Conservation (phyloP, 2,329 filamentous ascomycete species). For the Gliomastix tumulicola region DNA sequence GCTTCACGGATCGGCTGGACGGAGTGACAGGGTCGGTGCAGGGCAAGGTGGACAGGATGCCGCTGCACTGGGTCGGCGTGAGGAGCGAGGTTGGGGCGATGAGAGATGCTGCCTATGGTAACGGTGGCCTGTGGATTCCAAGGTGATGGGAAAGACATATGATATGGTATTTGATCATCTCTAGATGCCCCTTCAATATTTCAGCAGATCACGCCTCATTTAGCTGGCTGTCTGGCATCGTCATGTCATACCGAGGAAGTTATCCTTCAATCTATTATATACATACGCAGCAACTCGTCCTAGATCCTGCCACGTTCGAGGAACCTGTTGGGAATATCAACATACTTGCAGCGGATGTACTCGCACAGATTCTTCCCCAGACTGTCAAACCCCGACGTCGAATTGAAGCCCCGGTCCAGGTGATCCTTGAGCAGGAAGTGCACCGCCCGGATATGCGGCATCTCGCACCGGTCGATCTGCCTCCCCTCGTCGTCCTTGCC, state of each 20-base stretch:
- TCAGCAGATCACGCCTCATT: too few relatives aligned
- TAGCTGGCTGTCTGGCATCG: too few relatives aligned
- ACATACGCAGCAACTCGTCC: too few relatives aligned
- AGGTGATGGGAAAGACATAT: conserved; percentile 9
- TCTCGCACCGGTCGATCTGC: conserved; percentile 34
- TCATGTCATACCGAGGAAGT: too few relatives aligned
- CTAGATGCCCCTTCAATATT: background rate
- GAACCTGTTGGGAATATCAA: conserved; percentile 17
- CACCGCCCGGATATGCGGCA: conserved; percentile 23
- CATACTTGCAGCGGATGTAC: conserved; percentile 17
- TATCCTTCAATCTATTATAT: too few relatives aligned
- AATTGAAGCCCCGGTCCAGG: conserved; percentile 29
- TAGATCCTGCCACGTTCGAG: conserved; percentile 15
- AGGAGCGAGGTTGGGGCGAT: conserved; percentile 38
- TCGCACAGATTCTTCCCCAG: conserved; percentile 20
- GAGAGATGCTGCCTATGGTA: conserved; percentile 41
- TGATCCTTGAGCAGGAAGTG: conserved; percentile 37
- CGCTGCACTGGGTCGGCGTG: conserved; percentile 52
- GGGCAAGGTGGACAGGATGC: conserved; percentile 48
- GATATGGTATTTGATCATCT: too few relatives aligned
- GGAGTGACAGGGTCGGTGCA: conserved; percentile 42
- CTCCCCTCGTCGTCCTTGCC: conserved; percentile 23
- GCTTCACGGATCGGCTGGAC: conserved; percentile 35
- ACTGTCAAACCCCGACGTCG: conserved; percentile 18
- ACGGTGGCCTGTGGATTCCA: conserved; percentile 40